These are phyloP conservation scores for Millerozyma acaciae DNA, from an alignment of 805 yeast genomes.

Conservation along the genomic window DNA sequence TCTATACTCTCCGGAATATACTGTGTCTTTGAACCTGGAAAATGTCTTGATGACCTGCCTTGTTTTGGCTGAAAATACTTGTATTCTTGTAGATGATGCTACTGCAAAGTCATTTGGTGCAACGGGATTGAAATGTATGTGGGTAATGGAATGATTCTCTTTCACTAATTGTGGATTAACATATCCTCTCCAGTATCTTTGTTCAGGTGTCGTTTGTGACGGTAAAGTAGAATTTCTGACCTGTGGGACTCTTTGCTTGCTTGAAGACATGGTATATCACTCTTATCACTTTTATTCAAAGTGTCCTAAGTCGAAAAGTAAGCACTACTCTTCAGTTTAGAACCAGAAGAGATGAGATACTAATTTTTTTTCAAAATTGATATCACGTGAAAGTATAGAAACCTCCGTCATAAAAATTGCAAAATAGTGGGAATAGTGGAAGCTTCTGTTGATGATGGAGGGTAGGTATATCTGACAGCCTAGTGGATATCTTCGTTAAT, in stretches of 20 bases:
- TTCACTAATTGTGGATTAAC: slow-evolving; percentile 82
- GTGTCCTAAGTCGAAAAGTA: too few species aligned
- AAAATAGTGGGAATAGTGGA: too few species aligned
- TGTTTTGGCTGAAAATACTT: slow-evolving; percentile 89
- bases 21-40: slow-evolving; percentile 85
- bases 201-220: slow-evolving; percentile 84
- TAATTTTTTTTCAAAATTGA: slow-evolving; percentile 5
- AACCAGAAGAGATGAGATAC: slow-evolving; percentile 6
- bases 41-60: slow-evolving; percentile 86
- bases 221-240: slow-evolving; percentile 75
- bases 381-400: too few species aligned
- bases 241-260: slow-evolving; percentile 59
- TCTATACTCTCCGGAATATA: slow-evolving; percentile 86
- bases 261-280: slow-evolving; percentile 63
- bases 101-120: slow-evolving; percentile 91
- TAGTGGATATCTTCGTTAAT: too few species aligned
- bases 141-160: slow-evolving; percentile 88
- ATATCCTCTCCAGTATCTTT: slow-evolving; percentile 89
- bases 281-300: too few species aligned
- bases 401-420: too few species aligned
- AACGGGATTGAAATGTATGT: slow-evolving; percentile 81
- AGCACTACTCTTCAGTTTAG: too few species aligned
- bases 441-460: too few species aligned
- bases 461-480: too few species aligned
- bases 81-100: slow-evolving; percentile 86